Evolutionary conservation across 2,329 filamentous ascomycete genomes (phyloP).

Genomic region (Cordyceps tenuipes): DNA sequence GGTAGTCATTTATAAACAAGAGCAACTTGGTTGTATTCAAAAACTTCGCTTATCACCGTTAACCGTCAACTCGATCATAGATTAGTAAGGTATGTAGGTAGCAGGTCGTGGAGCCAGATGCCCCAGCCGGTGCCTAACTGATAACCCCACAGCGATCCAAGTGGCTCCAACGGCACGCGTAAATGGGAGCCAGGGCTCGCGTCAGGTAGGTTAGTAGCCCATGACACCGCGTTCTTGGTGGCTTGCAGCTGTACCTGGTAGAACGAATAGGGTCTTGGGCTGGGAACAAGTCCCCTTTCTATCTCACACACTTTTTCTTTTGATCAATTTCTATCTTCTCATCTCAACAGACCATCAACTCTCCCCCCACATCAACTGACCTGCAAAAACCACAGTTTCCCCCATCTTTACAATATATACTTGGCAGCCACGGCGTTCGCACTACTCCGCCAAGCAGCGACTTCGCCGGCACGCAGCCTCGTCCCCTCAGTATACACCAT

Average conservation of each 20-base stretch:
- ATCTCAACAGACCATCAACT: background rate
- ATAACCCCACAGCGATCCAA: background rate
- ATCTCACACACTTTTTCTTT: background rate
- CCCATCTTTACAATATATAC: background rate
- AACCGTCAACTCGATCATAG: background rate
- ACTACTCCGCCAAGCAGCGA: background rate
- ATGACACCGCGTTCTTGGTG: background rate
- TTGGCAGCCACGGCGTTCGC: slow-evolving; percentile 1
- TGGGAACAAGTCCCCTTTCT: background rate
- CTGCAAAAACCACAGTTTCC: background rate
- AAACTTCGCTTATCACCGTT: too few relatives aligned
- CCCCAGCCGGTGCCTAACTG: background rate
- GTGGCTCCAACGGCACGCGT: slow-evolving; percentile 6
- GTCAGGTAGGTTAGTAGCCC: background rate
- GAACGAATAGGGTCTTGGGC: background rate
- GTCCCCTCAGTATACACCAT: slow-evolving; percentile 24
- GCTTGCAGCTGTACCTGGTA: background rate
- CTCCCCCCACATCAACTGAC: background rate
- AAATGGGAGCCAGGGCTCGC: slow-evolving; percentile 7
- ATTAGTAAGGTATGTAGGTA: background rate
- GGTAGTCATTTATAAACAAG: too few relatives aligned
- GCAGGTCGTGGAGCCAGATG: background rate
- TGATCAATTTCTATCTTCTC: background rate
- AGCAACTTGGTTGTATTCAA: too few relatives aligned
- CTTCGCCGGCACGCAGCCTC: background rate